Conservation (phyloP, 441 rosid genomes). For the Corymbia citriodora region DNA sequence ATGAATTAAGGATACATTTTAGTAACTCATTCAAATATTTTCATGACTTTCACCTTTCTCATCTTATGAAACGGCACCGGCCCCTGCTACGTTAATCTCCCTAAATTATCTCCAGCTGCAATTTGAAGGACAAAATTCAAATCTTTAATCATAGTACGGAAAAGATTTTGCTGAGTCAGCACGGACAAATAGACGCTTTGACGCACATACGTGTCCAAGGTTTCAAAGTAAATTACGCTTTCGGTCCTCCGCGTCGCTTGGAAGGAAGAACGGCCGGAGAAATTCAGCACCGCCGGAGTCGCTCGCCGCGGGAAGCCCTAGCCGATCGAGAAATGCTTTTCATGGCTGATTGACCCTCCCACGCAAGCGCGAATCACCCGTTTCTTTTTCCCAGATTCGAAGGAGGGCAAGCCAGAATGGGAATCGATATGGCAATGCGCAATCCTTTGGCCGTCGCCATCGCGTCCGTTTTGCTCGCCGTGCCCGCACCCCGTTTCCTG, state of each 20-base stretch:
- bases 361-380: not conserved
- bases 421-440: not conserved
- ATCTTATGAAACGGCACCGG: not conserved
- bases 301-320: too few species aligned
- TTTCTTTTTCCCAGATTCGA: not conserved
- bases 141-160: fast-evolving
- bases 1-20: too few species aligned
- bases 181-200: too few species aligned
- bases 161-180: not conserved
- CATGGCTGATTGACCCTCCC: too few species aligned
- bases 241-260: too few species aligned
- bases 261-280: too few species aligned
- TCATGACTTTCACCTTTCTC: not conserved
- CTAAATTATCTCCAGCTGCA: not conserved
- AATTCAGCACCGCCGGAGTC: too few species aligned
- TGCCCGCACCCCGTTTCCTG: not conserved
- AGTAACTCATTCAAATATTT: too few species aligned
- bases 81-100: not conserved
- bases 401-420: not conserved
- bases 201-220: not conserved
- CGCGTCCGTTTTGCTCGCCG: not conserved
- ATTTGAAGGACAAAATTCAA: not conserved
- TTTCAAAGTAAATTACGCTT: not conserved
- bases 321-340: too few species aligned
- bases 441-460: not conserved